These are phyloP conservation scores for Pecoramyces ruminantium DNA, from an alignment of 192 early-diverging fungal genomes.

Conservation along the genomic window DNA sequence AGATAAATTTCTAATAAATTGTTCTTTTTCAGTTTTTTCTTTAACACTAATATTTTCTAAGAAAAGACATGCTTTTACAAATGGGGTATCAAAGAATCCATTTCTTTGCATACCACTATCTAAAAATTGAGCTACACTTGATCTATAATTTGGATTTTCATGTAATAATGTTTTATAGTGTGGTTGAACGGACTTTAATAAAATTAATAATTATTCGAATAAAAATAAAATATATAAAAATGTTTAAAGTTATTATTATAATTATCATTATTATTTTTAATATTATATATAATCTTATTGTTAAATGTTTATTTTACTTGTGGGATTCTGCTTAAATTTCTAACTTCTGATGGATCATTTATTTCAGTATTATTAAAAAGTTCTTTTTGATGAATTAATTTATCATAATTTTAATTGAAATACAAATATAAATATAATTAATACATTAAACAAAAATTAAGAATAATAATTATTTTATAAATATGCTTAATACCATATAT, in stretches of 20 bases:
- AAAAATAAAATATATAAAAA: no score
- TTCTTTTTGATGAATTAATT: neutral
- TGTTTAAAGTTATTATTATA: constrained; percentile 15
- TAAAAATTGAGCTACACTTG: constrained; percentile 50
- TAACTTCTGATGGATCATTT: neutral
- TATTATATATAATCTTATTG: no score
- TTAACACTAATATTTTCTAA: constrained; percentile 87
- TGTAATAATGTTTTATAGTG: constrained; percentile 42
- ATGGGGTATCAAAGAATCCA: constrained; percentile 67
- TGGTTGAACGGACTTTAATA: neutral
- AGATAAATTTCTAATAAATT: constrained; percentile 69
- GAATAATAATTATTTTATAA: constrained; percentile 14
- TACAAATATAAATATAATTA: no score
- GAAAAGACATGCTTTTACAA: constrained; percentile 66
- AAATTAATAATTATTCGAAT: neutral
- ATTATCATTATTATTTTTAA: constrained; percentile 14
- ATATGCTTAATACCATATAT: constrained; percentile 3
- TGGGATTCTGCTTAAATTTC: neutral
- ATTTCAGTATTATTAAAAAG: neutral
- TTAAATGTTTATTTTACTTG: no score
- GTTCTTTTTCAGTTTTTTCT: constrained; percentile 66
- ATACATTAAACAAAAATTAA: no score
- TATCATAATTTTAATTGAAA: no score
- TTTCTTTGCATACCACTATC: constrained; percentile 34
- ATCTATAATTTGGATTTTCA: constrained; percentile 38